A percentile compares a stretch with the other conserved stretches of the same genome.
phyloP scores from a whole-genome alignment of 768 basidiomycete genomes.

The Austroboletus festivus region DNA sequence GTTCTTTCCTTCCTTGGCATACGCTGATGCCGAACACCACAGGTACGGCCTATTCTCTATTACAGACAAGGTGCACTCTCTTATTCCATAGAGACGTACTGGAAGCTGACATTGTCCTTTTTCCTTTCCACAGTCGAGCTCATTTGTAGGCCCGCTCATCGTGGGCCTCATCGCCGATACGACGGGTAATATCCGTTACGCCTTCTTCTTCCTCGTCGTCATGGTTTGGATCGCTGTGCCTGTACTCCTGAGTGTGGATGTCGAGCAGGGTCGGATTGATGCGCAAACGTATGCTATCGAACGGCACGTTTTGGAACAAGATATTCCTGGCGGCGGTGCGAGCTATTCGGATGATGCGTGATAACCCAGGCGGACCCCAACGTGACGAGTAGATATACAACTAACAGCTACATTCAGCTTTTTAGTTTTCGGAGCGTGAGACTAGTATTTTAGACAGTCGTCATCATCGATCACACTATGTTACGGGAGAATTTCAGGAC shows the following conservation, averaged over 20 bases:
- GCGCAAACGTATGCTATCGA: constrained; percentile 36
- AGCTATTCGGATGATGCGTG: neutral
- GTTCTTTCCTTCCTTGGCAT: neutral
- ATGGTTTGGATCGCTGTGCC: constrained; percentile 85
- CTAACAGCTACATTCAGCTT: too few species aligned
- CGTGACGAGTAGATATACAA: neutral
- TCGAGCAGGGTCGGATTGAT: constrained; percentile 58
- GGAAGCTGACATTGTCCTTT: too few species aligned
- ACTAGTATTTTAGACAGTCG: too few species aligned
- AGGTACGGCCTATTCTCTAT: constrained; percentile 82
- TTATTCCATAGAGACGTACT: too few species aligned
- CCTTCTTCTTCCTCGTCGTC: constrained; percentile 81
- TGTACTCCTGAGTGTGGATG: constrained; percentile 65
- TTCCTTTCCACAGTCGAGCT: constrained; percentile 60
- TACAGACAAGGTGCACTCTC: constrained; percentile 67
- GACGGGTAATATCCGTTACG: constrained; percentile 89
- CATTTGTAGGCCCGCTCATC: constrained; percentile 86
- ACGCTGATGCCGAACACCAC: neutral
- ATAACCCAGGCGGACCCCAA: too few species aligned
- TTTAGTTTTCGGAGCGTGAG: too few species aligned
- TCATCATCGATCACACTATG: too few species aligned
- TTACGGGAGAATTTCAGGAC: too few species aligned
- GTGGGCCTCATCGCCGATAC: constrained; percentile 85
- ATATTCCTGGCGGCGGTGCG: too few species aligned
- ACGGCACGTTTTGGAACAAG: neutral